A percentile compares a stretch with the other conserved stretches of the same genome.
These are phyloP conservation scores for Fabrea salina DNA, from an alignment of 169 alveolate genomes.

Conservation along the genomic window DNA sequence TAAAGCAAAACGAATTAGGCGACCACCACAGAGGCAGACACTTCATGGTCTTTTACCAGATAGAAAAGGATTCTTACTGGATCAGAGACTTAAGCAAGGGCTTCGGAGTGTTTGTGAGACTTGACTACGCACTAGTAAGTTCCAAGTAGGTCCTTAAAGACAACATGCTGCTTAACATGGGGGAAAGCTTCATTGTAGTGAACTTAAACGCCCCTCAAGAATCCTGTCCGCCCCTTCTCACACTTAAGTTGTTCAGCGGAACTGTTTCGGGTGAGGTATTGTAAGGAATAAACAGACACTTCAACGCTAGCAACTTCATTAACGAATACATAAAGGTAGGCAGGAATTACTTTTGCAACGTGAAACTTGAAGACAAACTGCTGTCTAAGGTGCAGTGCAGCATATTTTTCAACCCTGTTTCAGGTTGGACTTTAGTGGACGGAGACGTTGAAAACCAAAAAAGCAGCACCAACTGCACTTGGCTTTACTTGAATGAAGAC, in stretches of 20 bases:
- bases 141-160: conserved; percentile 48
- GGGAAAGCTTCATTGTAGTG: conserved; percentile 71
- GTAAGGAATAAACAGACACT: conserved; percentile 16
- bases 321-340: conserved; percentile 20
- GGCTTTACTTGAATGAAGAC: conserved; percentile 78
- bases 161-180: conserved; percentile 68
- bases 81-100: conserved; percentile 77
- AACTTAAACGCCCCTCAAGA: conserved; percentile 32
- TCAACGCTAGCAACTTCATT: conserved; percentile 18
- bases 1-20: conserved; percentile 46
- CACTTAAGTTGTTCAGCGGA: conserved; percentile 58
- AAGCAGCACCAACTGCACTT: conserved; percentile 70
- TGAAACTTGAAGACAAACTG: conserved; percentile 56
- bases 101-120: conserved; percentile 72
- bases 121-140: conserved; percentile 46
- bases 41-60: conserved; percentile 45
- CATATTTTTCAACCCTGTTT: conserved; percentile 30
- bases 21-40: conserved; percentile 60
- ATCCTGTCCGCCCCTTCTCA: background rate
- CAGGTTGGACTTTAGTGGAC: conserved; percentile 55
- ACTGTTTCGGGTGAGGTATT: conserved; percentile 56
- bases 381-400: conserved; percentile 55
- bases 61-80: conserved; percentile 40
- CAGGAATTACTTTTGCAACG: conserved; percentile 45
- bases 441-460: conserved; percentile 38